Evolutionary conservation across 2,329 filamentous ascomycete species (phyloP).

Genomic region (Beauveria sp.): DNA sequence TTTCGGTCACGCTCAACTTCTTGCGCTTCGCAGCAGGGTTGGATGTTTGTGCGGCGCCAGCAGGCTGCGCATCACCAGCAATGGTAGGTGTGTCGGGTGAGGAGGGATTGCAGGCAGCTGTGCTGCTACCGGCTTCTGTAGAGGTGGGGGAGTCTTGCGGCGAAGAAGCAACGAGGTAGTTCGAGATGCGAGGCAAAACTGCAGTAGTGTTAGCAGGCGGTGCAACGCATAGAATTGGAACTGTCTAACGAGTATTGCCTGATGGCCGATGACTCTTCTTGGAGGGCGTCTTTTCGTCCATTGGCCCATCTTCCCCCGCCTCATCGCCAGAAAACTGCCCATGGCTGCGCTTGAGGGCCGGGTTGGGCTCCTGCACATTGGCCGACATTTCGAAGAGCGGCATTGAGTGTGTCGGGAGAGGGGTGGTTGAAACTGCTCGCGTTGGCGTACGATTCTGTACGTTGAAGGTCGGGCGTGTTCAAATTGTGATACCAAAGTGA

Average conservation of each 20-base stretch:
- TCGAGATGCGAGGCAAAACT: constrained; percentile 19
- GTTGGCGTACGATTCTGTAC: too few relatives aligned
- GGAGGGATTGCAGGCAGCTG: constrained; percentile 29
- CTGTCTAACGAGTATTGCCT: constrained; percentile 19
- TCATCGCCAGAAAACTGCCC: constrained; percentile 34
- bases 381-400: constrained; percentile 39
- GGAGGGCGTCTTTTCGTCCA: constrained; percentile 16
- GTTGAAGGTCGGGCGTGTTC: neutral
- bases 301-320: constrained; percentile 18
- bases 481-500: neutral
- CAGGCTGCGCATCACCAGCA: constrained; percentile 17
- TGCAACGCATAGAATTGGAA: neutral
- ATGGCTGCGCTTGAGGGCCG: constrained; percentile 38
- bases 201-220: constrained; percentile 12
- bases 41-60: constrained; percentile 14
- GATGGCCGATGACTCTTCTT: constrained; percentile 15
- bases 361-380: constrained; percentile 37
- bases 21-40: constrained; percentile 33
- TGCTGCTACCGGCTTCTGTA: constrained; percentile 36
- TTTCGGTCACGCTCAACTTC: constrained; percentile 34
- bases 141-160: constrained; percentile 26
- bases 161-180: constrained; percentile 21
- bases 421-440: too few relatives aligned
- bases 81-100: constrained; percentile 26
- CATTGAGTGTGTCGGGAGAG: constrained; percentile 26